Base-by-base conservation (phyloP, 441 rosid species). In the Bruguiera hainesii region DNA sequence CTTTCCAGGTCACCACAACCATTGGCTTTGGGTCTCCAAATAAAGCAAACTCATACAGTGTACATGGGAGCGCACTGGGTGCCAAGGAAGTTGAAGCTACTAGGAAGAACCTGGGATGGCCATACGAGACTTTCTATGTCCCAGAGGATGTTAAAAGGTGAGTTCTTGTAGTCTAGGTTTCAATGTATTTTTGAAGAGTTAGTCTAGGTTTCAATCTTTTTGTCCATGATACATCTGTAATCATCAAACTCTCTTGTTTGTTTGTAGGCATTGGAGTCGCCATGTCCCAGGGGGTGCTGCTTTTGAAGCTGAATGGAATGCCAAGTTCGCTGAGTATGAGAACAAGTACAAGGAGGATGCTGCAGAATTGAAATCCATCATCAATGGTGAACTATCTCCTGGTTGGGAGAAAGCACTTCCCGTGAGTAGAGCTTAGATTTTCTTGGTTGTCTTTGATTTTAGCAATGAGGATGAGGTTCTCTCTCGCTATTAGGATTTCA, bases 371-470 rank as follows among this genome's bases (percentile, higher is more conserved):
- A 89, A 88, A 68, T 83, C 89, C 70, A 96, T 96, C 59, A 75
- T 87, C 80, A 78, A 63, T 1, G 98, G 99, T 76, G 96, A 82
- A 80, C 68, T 96, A 7, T 98, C 98, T 58, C 80, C 91, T 75
- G 98, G 97, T 20, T 96, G 98, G 99, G 98, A 91, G 76, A 93
- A 87, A 75, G 97, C 99, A 66, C 86, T 96, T 71, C 99, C 99
- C 0, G 99, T 96, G 73, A 89, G 99, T 84, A 73, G 20, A 78
- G 48, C 64, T 76, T 63, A 61, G n/a, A 49, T 65, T 39, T 59
- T 69, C 61, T 60, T 25, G 13, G 39, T 64, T 46, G 1, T 57
- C 65, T 23, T 49, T 37, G 9, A 23, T 37, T 52, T 51, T 50
- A 56, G 55, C 9, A 71, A 18, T 1, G 30, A 31, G 42, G 65